Conservation (phyloP, 2,329 filamentous ascomycete species). For the Orbilia brochopaga region DNA sequence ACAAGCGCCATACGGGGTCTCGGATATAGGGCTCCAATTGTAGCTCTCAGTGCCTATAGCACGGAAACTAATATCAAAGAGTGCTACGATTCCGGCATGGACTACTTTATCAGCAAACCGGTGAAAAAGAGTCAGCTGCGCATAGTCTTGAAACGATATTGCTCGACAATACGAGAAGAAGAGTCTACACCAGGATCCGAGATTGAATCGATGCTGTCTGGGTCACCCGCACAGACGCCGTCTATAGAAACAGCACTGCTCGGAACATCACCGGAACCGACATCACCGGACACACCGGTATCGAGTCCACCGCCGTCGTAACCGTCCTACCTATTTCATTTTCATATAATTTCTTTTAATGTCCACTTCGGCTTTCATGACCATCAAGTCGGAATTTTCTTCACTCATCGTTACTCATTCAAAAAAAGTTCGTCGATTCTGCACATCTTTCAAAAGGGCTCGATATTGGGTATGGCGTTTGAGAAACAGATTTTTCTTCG, state of each 20-base stretch:
- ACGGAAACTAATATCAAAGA: constrained; percentile 88
- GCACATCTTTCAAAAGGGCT: neutral
- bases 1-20: constrained; percentile 83
- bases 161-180: constrained; percentile 53
- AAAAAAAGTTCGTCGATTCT: neutral
- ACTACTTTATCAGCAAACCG: constrained; percentile 79
- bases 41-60: constrained; percentile 86
- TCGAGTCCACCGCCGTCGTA: constrained; percentile 9
- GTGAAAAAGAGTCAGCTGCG: constrained; percentile 53
- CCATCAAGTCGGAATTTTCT: neutral
- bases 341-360: constrained; percentile 20
- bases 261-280: neutral
- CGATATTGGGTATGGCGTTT: neutral
- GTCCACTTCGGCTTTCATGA: neutral
- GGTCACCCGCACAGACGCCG: constrained; percentile 30
- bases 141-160: constrained; percentile 53
- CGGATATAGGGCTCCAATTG: constrained; percentile 86
- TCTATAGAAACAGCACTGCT: constrained; percentile 42
- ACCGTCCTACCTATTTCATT: neutral
- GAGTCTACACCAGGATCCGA: constrained; percentile 37
- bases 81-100: constrained; percentile 87
- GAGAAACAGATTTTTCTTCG: neutral
- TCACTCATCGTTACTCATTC: neutral
- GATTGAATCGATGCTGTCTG: constrained; percentile 36
- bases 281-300: constrained; percentile 5